These are phyloP conservation scores for Rostrohypoxylon terebratum DNA, from an alignment of 495 filamentous ascomycete genomes.

Conservation along the genomic window DNA sequence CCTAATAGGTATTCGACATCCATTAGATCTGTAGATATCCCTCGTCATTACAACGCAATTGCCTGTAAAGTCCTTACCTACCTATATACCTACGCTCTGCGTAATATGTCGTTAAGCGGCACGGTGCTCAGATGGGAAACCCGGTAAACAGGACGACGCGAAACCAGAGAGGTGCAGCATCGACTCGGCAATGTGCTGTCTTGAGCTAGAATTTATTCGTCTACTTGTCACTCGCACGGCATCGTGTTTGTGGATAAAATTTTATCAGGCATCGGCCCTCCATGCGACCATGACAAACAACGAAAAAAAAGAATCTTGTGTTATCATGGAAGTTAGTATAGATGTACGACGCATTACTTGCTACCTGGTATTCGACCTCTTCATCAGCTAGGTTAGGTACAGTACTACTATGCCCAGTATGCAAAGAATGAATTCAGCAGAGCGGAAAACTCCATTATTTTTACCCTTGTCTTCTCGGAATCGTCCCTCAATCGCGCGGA, in stretches of 20 bases:
- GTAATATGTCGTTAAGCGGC: slow-evolving; percentile 30
- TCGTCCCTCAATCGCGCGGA: slow-evolving; percentile 32
- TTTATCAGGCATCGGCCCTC: slow-evolving; percentile 11
- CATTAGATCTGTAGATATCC: slow-evolving; percentile 27
- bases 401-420: background rate
- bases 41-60: slow-evolving; percentile 17
- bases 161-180: slow-evolving; percentile 28
- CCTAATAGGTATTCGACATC: slow-evolving; percentile 10
- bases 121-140: slow-evolving; percentile 42
- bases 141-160: slow-evolving; percentile 23
- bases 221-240: slow-evolving; percentile 15
- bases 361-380: slow-evolving; percentile 24
- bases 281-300: slow-evolving; percentile 27
- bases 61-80: background rate
- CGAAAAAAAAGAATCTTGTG: slow-evolving; percentile 5
- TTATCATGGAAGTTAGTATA: slow-evolving; percentile 9
- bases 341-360: slow-evolving; percentile 26
- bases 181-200: slow-evolving; percentile 23
- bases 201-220: background rate
- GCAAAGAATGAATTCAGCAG: slow-evolving; percentile 12
- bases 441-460: slow-evolving; percentile 39
- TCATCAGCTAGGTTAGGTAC: slow-evolving; percentile 22
- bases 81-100: background rate
- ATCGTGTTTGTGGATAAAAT: slow-evolving; percentile 16
- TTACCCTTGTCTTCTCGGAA: slow-evolving; percentile 37